Percentiles rank a stretch among this genome's conserved stretches.
Conservation (phyloP, 345 rosid genomes). For the Syzygium aromaticum region DNA sequence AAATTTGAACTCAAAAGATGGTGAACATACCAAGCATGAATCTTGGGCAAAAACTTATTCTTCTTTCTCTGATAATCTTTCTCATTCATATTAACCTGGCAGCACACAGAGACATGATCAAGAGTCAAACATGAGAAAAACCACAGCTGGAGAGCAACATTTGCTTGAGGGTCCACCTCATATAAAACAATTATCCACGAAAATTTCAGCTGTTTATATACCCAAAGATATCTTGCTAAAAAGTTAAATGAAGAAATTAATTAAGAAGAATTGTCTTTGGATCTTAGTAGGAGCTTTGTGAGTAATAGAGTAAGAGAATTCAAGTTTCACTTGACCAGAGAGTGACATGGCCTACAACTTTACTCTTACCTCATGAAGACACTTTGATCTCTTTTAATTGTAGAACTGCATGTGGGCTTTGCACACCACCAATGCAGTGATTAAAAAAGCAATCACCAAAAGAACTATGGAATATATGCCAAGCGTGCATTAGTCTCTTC, state of each 20-base stretch:
- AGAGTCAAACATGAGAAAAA: not conserved
- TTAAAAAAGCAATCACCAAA: not conserved
- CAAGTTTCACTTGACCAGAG: too few relatives aligned
- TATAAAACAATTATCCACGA: not conserved
- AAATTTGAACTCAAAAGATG: not conserved
- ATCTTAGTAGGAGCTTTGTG: not conserved
- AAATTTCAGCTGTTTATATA: not conserved
- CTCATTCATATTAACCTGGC: conserved; percentile 94
- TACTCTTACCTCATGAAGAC: not conserved
- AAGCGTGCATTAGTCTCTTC: not conserved
- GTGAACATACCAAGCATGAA: conserved; percentile 78
- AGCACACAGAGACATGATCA: not conserved
- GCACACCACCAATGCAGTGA: not conserved
- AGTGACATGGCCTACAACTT: too few relatives aligned
- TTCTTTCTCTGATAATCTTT: conserved; percentile 95
- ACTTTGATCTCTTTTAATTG: not conserved
- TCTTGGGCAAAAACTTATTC: conserved; percentile 95
- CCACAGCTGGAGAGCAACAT: not conserved
- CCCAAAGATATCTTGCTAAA: not conserved
- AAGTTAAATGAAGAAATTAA: not conserved
- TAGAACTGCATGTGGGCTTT: not conserved
- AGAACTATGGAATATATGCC: not conserved
- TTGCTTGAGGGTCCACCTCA: not conserved
- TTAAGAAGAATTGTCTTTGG: not conserved
- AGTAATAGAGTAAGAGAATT: not conserved